A percentile compares a stretch with the other conserved stretches of the same genome.
phyloP scores from a whole-genome alignment of 768 basidiomycete genomes.

The Xerocomellus dryophilus region DNA sequence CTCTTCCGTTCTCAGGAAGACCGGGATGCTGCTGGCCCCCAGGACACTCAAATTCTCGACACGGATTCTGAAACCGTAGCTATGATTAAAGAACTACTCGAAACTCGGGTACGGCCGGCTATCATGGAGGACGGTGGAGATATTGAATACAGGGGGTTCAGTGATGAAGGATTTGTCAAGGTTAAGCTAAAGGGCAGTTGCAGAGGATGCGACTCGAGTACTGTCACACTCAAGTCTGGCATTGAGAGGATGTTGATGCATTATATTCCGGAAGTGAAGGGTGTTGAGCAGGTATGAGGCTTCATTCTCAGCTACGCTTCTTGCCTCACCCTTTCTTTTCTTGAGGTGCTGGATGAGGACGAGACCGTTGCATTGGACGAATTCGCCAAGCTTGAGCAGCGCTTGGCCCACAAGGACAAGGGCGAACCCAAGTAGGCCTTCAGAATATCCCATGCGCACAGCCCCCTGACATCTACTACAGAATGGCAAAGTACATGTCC shows the following conservation, averaged over 20 bases:
- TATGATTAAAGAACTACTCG: slow-evolving; percentile 97
- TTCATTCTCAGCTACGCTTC: not conserved
- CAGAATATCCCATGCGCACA: not conserved
- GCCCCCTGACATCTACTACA: slow-evolving; percentile 27
- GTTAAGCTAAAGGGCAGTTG: slow-evolving; percentile 97
- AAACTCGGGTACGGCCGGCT: slow-evolving; percentile 91
- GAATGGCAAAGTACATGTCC: slow-evolving; percentile 85
- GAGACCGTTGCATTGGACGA: slow-evolving; percentile 84
- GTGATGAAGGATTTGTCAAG: slow-evolving; percentile 77
- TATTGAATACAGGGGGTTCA: slow-evolving; percentile 92
- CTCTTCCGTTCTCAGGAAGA: slow-evolving; percentile 85
- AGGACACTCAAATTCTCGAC: slow-evolving; percentile 91
- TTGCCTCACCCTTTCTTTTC: slow-evolving; percentile 6
- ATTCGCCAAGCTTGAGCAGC: slow-evolving; percentile 83
- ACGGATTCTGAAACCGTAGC: slow-evolving; percentile 95
- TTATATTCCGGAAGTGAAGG: slow-evolving; percentile 95
- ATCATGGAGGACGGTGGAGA: slow-evolving; percentile 99
- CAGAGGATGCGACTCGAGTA: slow-evolving; percentile 89
- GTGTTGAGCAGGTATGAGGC: slow-evolving; percentile 71
- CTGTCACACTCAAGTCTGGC: slow-evolving; percentile 93
- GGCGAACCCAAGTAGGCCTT: slow-evolving; percentile 46
- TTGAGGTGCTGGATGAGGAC: slow-evolving; percentile 84
- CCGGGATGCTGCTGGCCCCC: slow-evolving; percentile 77
- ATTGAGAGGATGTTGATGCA: slow-evolving; percentile 99
- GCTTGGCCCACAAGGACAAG: slow-evolving; percentile 46